phyloP scores from a whole-genome alignment of 2,329 filamentous ascomycete species.

The Shiraia sp. region DNA sequence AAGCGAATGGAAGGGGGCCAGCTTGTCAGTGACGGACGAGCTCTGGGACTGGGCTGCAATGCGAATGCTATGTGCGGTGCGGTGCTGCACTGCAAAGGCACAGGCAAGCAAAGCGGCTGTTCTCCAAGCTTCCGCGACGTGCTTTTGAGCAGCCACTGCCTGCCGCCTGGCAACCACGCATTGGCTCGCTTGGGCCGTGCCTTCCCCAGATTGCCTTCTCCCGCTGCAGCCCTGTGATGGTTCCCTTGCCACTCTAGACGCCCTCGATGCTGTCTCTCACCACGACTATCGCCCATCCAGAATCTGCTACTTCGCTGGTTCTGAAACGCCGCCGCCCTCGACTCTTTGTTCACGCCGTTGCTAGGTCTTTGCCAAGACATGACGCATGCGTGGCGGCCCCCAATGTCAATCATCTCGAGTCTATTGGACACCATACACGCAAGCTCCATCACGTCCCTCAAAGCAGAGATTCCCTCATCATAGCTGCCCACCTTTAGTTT shows the following conservation, averaged over 20 bases:
- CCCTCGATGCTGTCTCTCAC: background rate
- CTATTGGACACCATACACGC: constrained; percentile 2
- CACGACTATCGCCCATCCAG: no score
- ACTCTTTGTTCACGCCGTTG: background rate
- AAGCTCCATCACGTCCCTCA: no score
- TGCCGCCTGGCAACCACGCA: constrained; percentile 5
- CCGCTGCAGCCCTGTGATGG: constrained; percentile 4
- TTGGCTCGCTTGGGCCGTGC: constrained; percentile 10
- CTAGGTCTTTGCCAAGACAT: background rate
- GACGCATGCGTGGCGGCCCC: constrained; percentile 3
- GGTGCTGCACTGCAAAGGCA: background rate
- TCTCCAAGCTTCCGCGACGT: background rate
- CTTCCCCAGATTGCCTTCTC: constrained; percentile 4
- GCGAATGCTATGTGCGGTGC: background rate
- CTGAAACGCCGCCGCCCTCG: background rate
- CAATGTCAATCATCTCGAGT: background rate
- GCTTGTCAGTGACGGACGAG: background rate
- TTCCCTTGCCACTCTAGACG: background rate
- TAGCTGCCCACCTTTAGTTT: no score
- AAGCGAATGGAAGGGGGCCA: background rate
- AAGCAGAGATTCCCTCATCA: no score
- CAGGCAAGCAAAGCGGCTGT: constrained; percentile 3
- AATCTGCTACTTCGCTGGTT: background rate
- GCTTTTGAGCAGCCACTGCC: constrained; percentile 3
- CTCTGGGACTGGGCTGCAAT: no score